Conservation (phyloP, 257 asterid species). For the Nicotiana benthamiana region DNA sequence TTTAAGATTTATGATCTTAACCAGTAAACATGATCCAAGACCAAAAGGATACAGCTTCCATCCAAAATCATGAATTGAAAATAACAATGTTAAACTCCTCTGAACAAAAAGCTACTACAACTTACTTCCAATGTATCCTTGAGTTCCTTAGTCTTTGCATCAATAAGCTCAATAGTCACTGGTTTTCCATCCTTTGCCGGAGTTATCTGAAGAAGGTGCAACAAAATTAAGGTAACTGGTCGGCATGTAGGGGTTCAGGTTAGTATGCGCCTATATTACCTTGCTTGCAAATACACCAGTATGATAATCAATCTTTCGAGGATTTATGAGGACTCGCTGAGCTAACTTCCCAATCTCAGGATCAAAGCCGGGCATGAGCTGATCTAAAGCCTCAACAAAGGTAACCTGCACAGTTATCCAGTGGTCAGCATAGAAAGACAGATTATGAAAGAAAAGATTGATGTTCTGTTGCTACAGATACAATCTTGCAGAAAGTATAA, state of each 20-base stretch:
- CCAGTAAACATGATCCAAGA: neutral
- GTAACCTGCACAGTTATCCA: conserved; percentile 56
- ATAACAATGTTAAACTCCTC: neutral
- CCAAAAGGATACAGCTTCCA: neutral
- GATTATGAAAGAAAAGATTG: neutral
- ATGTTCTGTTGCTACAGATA: neutral
- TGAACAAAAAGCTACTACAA: neutral
- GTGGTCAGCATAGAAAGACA: conserved; percentile 25
- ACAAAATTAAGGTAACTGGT: neutral
- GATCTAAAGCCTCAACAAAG: conserved; percentile 86
- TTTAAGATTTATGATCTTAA: conserved; percentile 11
- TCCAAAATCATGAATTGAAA: neutral
- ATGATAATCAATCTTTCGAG: conserved; percentile 78
- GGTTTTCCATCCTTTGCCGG: conserved; percentile 98
- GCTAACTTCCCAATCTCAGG: conserved; percentile 93
- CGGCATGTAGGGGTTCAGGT: neutral
- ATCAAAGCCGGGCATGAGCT: conserved; percentile 95
- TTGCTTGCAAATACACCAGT: conserved; percentile 95
- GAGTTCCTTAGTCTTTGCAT: conserved; percentile 94
- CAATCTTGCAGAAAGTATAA: neutral
- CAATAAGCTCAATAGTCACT: conserved; percentile 88
- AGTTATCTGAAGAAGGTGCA: conserved; percentile 46
- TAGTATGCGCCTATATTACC: conserved; percentile 30
- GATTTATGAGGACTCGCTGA: conserved; percentile 77
- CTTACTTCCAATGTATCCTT: conserved; percentile 77